These are phyloP conservation scores for Didymella sp. DNA, from an alignment of 2,329 filamentous ascomycete species.

Conservation along the genomic window DNA sequence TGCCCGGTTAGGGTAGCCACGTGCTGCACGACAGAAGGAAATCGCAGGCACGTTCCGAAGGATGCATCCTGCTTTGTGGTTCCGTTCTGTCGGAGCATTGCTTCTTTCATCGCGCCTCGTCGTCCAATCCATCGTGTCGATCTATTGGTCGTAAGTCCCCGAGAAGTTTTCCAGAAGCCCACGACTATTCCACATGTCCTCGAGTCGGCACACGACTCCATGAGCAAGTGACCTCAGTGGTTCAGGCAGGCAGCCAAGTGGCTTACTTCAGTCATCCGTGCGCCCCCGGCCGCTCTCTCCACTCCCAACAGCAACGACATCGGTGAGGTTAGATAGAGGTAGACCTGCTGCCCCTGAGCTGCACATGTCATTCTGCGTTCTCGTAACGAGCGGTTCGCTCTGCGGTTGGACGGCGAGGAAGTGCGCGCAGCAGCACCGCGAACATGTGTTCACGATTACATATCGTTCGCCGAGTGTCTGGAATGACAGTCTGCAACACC, in stretches of 20 bases:
- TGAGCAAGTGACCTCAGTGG: neutral
- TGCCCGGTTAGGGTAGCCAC: neutral
- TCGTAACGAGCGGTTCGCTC: conserved; percentile 1
- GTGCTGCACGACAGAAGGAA: neutral
- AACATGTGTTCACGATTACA: neutral
- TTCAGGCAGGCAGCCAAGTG: neutral
- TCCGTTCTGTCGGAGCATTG: neutral
- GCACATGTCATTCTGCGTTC: conserved; percentile 1
- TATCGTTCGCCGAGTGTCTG: neutral
- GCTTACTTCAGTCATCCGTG: conserved; percentile 13
- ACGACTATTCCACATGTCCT: neutral
- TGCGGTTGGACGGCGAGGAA: neutral
- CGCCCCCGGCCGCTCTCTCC: conserved; percentile 12
- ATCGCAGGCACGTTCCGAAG: neutral
- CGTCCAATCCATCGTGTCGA: neutral
- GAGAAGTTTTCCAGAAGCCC: conserved; percentile 14
- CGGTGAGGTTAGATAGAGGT: conserved; percentile 1
- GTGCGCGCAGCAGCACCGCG: neutral
- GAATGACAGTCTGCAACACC: neutral
- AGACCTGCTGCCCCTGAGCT: conserved; percentile 10
- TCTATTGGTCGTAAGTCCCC: conserved; percentile 1
- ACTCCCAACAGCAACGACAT: conserved; percentile 18
- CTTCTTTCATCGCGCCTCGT: neutral
- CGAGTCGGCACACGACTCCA: neutral
- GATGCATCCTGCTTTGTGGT: neutral